These are phyloP conservation scores for Bipolaris victoriae DNA, from an alignment of 2,329 filamentous ascomycete genomes.

Conservation along the genomic window DNA sequence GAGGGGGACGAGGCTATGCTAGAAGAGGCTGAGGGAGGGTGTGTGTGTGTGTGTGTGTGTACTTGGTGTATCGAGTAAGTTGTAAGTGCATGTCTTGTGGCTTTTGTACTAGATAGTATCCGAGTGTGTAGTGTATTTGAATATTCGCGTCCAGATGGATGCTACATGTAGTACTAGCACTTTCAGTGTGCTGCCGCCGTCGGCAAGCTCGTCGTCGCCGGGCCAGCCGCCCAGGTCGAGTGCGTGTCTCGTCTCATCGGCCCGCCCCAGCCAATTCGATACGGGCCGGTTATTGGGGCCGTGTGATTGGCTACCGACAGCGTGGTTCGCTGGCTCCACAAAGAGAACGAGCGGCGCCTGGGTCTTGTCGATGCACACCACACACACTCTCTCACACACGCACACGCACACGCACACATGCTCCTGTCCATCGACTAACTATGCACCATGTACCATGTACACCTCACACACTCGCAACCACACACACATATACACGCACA, in stretches of 20 bases:
- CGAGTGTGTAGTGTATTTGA: too few relatives aligned
- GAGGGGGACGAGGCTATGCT: not conserved
- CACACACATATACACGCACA: too few relatives aligned
- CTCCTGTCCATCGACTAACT: not conserved
- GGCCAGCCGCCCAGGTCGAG: conserved; percentile 3
- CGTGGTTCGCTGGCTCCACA: conserved; percentile 9
- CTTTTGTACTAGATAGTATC: too few relatives aligned
- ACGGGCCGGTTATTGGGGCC: not conserved
- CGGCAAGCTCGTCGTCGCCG: not conserved
- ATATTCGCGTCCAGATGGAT: too few relatives aligned
- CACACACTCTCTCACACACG: not conserved
- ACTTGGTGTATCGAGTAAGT: too few relatives aligned
- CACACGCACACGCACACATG: not conserved
- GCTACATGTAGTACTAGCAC: too few relatives aligned
- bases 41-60: too few relatives aligned
- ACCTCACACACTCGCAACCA: too few relatives aligned
- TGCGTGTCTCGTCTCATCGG: conserved; percentile 12
- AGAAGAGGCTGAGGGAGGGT: too few relatives aligned
- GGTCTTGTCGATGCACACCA: not conserved
- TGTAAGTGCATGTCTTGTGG: too few relatives aligned
- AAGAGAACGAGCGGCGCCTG: conserved; percentile 12
- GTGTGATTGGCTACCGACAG: conserved; percentile 6
- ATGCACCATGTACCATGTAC: not conserved
- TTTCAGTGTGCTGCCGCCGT: not conserved
- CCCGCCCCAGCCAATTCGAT: conserved; percentile 10